Evolutionary conservation across 495 filamentous ascomycete species (phyloP).

Genomic region (Hyaloscypha finlandica): DNA sequence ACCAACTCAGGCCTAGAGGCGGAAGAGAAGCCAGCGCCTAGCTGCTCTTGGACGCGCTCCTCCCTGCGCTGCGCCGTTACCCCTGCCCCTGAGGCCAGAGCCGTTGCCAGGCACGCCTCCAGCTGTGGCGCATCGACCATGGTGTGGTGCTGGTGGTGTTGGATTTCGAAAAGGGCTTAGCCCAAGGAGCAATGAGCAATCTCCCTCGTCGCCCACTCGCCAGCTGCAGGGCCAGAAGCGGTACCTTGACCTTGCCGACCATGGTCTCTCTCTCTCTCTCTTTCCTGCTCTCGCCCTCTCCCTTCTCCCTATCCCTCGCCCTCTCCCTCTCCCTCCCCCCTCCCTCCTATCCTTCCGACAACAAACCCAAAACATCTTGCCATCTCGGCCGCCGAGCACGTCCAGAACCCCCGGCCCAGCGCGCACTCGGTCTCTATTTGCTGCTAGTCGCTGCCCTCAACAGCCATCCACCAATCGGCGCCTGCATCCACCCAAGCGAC

Average conservation of each 20-base stretch:
- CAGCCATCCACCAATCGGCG: neutral
- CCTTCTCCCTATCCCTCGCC: neutral
- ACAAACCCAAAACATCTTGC: neutral
- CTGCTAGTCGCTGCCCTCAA: neutral
- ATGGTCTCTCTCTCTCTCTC: neutral
- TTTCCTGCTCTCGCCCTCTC: neutral
- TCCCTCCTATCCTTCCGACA: neutral
- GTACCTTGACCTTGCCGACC: neutral
- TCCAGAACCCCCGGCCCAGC: neutral
- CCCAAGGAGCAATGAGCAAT: neutral
- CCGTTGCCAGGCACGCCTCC: constrained; percentile 1
- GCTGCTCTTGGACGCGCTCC: neutral
- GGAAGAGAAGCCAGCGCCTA: neutral
- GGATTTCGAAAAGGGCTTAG: neutral
- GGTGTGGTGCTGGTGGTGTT: neutral
- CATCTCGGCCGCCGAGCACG: neutral
- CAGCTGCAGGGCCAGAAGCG: neutral
- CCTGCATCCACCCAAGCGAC: constrained; percentile 9
- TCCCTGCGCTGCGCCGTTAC: neutral
- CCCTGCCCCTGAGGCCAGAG: neutral
- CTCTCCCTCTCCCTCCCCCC: neutral
- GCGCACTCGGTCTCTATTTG: neutral
- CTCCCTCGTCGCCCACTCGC: neutral
- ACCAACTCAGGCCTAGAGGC: neutral
- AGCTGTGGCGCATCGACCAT: neutral